Evolutionary conservation across 1,284 basidiomycete genomes (phyloP).

Genomic region (Coniferiporia weirii): DNA sequence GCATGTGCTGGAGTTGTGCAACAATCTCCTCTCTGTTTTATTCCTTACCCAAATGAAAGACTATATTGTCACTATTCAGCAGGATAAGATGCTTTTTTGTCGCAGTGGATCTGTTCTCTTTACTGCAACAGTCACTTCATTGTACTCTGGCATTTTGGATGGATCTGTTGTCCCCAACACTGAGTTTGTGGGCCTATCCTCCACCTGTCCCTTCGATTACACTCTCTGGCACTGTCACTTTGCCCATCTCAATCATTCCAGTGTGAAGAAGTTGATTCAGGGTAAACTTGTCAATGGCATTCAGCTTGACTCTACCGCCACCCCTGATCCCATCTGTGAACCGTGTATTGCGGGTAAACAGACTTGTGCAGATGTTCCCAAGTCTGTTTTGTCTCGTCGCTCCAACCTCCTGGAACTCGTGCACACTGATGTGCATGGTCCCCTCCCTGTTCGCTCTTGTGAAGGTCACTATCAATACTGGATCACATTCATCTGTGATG

Average conservation of each 20-base stretch:
- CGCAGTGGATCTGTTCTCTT: background rate
- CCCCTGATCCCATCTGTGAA: constrained; percentile 20
- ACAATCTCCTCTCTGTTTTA: constrained; percentile 6
- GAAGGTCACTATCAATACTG: constrained; percentile 23
- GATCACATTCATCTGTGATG: constrained; percentile 26
- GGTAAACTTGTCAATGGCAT: too few relatives aligned
- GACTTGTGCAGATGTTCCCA: too few relatives aligned
- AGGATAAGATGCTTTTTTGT: background rate
- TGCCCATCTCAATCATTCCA: constrained; percentile 20
- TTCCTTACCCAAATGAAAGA: background rate
- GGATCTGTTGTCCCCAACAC: background rate
- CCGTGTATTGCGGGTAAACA: constrained; percentile 21
- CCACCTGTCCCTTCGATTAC: background rate
- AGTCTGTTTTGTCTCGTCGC: too few relatives aligned
- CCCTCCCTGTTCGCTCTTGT: constrained; percentile 12
- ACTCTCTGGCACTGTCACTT: constrained; percentile 8
- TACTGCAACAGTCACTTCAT: background rate
- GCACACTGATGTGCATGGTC: constrained; percentile 25
- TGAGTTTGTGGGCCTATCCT: background rate
- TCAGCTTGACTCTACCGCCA: too few relatives aligned
- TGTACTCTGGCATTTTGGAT: background rate
- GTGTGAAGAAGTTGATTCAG: too few relatives aligned
- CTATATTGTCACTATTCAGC: background rate
- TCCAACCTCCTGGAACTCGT: constrained; percentile 23
- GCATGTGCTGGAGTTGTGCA: background rate